phyloP scores from a whole-genome alignment of 352 stramenopile genomes.

The Globisporangium spinosum region DNA sequence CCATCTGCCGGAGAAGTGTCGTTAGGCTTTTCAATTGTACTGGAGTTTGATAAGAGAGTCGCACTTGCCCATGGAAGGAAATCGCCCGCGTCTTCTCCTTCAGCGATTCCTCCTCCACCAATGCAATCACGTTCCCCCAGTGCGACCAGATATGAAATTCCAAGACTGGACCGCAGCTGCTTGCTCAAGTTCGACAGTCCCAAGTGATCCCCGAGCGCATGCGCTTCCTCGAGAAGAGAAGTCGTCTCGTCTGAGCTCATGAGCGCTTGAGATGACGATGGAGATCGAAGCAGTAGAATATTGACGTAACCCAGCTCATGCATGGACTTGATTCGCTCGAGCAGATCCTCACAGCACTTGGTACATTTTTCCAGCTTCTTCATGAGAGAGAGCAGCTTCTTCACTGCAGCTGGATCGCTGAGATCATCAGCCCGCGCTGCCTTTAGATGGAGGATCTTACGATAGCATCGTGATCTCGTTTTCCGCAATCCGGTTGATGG shows the following conservation, averaged over 20 bases:
- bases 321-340: conserved; percentile 51
- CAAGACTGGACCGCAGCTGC: conserved; percentile 39
- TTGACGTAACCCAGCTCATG: conserved; percentile 43
- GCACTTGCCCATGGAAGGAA: conserved; percentile 42
- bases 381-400: conserved; percentile 36
- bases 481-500: conserved; percentile 10
- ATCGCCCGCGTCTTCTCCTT: not conserved
- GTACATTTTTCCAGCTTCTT: conserved; percentile 42
- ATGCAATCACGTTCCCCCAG: conserved; percentile 20
- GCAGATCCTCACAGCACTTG: conserved; percentile 30
- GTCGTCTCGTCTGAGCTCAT: conserved; percentile 28
- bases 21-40: conserved; percentile 18
- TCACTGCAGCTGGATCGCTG: conserved; percentile 21
- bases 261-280: conserved; percentile 31
- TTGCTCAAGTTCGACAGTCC: conserved; percentile 44
- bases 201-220: conserved; percentile 35
- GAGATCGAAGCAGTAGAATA: conserved; percentile 35
- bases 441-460: conserved; percentile 42
- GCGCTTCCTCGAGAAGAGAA: conserved; percentile 42
- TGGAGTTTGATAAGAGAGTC: conserved; percentile 35
- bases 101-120: conserved; percentile 4
- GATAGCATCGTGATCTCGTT: conserved; percentile 38
- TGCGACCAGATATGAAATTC: conserved; percentile 42
- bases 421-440: conserved; percentile 24
- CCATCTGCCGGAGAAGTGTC: conserved; percentile 18